Percentiles rank a stretch among this genome's conserved stretches.
These are phyloP conservation scores for Tagetes erecta DNA, from an alignment of 129 eudicot species.

Conservation along the genomic window DNA sequence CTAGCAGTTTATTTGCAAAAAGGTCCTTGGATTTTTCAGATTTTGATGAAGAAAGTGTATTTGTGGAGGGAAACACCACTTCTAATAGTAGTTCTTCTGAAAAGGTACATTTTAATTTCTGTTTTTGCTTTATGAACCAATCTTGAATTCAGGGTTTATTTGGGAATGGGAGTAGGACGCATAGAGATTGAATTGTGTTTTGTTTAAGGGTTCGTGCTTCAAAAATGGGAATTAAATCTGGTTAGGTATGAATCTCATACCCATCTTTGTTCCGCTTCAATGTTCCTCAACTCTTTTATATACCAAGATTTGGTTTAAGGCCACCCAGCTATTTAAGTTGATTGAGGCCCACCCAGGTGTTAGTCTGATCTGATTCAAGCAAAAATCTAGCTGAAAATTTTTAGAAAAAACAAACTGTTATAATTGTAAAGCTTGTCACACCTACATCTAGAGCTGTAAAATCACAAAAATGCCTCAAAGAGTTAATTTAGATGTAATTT, in stretches of 20 bases:
- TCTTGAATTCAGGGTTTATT: not conserved
- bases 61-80: constrained; percentile 12
- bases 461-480: too few species aligned
- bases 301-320: too few species aligned
- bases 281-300: too few species aligned
- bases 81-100: constrained; percentile 8
- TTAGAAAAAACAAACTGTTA: too few species aligned
- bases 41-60: constrained; percentile 41
- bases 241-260: not conserved
- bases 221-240: not conserved
- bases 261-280: not conserved
- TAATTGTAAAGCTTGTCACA: too few species aligned
- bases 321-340: too few species aligned
- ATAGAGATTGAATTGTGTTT: not conserved
- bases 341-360: too few species aligned
- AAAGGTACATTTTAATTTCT: constrained; percentile 15
- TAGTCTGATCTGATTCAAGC: too few species aligned
- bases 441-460: too few species aligned
- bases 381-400: too few species aligned
- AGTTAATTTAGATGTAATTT: too few species aligned
- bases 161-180: not conserved
- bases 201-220: not conserved
- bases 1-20: constrained; percentile 42
- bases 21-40: constrained; percentile 53
- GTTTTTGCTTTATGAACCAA: not conserved